A percentile compares a stretch with the other conserved stretches of the same genome.
These are phyloP conservation scores for Neostapfia colusana DNA, from an alignment of 176 grass and related monocot species.

Conservation along the genomic window DNA sequence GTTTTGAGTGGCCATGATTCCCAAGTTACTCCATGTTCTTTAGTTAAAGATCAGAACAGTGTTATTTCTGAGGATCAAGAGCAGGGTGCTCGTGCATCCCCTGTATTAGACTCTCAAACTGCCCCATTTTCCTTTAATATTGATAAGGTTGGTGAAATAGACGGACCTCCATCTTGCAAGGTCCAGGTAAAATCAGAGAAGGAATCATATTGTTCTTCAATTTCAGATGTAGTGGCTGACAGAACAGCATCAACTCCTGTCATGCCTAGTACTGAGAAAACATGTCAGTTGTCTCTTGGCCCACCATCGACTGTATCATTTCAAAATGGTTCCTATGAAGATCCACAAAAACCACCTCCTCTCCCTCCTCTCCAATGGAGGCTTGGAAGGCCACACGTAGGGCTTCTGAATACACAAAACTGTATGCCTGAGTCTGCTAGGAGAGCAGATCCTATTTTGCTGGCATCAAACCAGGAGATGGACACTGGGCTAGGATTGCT, in stretches of 20 bases:
- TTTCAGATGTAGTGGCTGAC: conserved; percentile 28
- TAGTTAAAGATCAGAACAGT: conserved; percentile 21
- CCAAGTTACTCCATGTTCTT: conserved; percentile 30
- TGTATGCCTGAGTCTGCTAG: conserved; percentile 36
- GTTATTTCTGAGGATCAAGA: conserved; percentile 14
- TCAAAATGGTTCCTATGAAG: conserved; percentile 46
- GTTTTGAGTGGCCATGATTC: conserved; percentile 25
- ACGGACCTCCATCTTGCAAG: conserved; percentile 15
- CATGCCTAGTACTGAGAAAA: conserved; percentile 20
- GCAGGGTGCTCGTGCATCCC: conserved; percentile 31
- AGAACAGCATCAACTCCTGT: conserved; percentile 24
- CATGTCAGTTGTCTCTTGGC: conserved; percentile 10
- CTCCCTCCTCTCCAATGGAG: conserved; percentile 97
- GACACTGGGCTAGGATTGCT: conserved; percentile 18
- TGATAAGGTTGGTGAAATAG: conserved; percentile 32
- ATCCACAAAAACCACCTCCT: conserved; percentile 64
- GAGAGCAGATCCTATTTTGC: conserved; percentile 27
- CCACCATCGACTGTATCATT: conserved; percentile 19
- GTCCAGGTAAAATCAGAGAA: conserved; percentile 11
- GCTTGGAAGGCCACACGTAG: conserved; percentile 54
- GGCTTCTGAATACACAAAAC: conserved; percentile 24
- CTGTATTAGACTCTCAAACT: conserved; percentile 30
- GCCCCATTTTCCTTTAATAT: conserved; percentile 12
- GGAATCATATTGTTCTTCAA: conserved; percentile 32
- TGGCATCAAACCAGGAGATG: conserved; percentile 12